A percentile compares a stretch with the other conserved stretches of the same genome.
Evolutionary conservation across 768 basidiomycete species (phyloP).

Genomic region (Russula abietina): DNA sequence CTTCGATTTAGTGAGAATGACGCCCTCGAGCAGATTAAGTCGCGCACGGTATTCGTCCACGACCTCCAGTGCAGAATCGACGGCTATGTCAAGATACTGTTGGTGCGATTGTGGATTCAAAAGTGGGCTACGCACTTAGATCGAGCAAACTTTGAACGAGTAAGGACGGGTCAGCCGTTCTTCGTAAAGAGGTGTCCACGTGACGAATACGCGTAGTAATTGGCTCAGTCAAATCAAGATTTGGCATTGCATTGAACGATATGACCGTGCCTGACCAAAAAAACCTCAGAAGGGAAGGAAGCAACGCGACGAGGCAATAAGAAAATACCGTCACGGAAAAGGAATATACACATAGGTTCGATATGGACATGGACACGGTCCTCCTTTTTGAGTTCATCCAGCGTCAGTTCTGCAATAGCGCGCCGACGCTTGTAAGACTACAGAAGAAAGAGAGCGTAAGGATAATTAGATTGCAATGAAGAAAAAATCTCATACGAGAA

Average conservation of each 20-base stretch:
- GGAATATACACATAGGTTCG: constrained; percentile 61
- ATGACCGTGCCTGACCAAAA: constrained; percentile 52
- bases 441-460: constrained; percentile 22
- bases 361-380: constrained; percentile 56
- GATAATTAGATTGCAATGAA: not conserved
- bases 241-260: constrained; percentile 46
- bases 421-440: constrained; percentile 33
- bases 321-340: constrained; percentile 53
- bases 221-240: constrained; percentile 46
- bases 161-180: constrained; percentile 59
- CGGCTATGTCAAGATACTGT: constrained; percentile 37
- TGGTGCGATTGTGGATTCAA: not conserved
- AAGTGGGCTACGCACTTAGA: constrained; percentile 31
- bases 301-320: not conserved
- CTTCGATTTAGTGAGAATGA: constrained; percentile 52
- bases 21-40: constrained; percentile 55
- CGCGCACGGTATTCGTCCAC: constrained; percentile 62
- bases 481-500: constrained; percentile 6
- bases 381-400: constrained; percentile 42
- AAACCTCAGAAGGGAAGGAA: not conserved
- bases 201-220: constrained; percentile 53
- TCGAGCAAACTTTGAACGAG: constrained; percentile 67
- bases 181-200: constrained; percentile 50
- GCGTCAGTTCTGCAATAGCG: constrained; percentile 28
- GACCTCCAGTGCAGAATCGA: constrained; percentile 62